Evolutionary conservation across 1,284 basidiomycete species (phyloP).

Genomic region (Ustilago bromivora): DNA sequence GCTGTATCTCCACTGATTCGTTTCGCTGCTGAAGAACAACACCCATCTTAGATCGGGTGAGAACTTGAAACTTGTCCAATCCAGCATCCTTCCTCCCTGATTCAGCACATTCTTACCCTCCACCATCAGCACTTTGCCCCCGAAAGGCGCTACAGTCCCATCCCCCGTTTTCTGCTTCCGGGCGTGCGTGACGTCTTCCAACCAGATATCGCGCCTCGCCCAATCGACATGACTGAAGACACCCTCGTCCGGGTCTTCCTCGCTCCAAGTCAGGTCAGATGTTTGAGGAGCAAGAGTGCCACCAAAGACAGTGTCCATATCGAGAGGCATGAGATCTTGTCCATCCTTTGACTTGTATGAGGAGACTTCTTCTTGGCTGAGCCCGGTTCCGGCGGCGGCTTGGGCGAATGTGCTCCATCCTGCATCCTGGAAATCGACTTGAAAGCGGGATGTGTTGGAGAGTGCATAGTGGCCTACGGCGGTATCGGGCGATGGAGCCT

Average conservation of each 20-base stretch:
- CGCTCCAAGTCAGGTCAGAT: conserved; percentile 41
- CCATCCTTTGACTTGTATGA: conserved; percentile 27
- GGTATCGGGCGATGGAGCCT: conserved; percentile 39
- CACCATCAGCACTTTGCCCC: conserved; percentile 53
- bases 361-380: conserved; percentile 22
- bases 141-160: conserved; percentile 55
- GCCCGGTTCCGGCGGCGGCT: conserved; percentile 28
- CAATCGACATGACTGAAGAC: conserved; percentile 62
- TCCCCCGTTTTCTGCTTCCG: conserved; percentile 45
- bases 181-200: conserved; percentile 63
- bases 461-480: conserved; percentile 37
- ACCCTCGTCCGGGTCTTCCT: conserved; percentile 60
- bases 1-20: conserved; percentile 90
- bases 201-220: conserved; percentile 48
- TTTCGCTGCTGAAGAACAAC: conserved; percentile 51
- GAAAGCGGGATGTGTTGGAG: conserved; percentile 29
- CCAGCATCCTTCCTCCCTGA: conserved; percentile 35
- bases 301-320: conserved; percentile 56
- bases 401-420: conserved; percentile 40
- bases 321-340: conserved; percentile 45
- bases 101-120: conserved; percentile 56
- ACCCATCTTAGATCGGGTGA: conserved; percentile 56
- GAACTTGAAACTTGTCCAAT: conserved; percentile 53
- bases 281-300: conserved; percentile 48
- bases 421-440: conserved; percentile 42